Percentiles rank a stretch among this genome's conserved stretches.
Conservation (phyloP, 257 asterid species). For the Plectranthus barbatus region DNA sequence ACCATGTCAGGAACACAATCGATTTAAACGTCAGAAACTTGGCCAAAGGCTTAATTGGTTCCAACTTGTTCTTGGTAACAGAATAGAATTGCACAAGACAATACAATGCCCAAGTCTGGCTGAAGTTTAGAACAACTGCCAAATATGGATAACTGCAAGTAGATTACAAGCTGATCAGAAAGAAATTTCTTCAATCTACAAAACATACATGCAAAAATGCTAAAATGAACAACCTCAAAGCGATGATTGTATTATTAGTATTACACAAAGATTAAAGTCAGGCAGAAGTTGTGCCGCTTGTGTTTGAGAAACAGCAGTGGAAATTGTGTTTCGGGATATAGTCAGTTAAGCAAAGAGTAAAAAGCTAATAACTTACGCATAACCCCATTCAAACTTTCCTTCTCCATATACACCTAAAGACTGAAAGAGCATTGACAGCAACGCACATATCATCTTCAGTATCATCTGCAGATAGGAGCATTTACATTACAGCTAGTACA, state of each 20-base stretch:
- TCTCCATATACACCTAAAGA: slow-evolving; percentile 83
- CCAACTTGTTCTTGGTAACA: slow-evolving; percentile 81
- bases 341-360: not conserved
- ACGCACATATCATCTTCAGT: slow-evolving; percentile 88
- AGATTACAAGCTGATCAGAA: slow-evolving; percentile 13
- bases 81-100: slow-evolving; percentile 97
- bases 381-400: slow-evolving; percentile 91
- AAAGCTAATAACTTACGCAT: slow-evolving; percentile 57
- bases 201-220: not conserved
- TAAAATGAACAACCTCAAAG: not conserved
- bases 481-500: not conserved
- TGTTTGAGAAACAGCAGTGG: not conserved
- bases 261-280: not conserved
- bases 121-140: slow-evolving; percentile 85
- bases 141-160: slow-evolving; percentile 92
- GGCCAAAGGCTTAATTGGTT: slow-evolving; percentile 92
- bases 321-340: not conserved
- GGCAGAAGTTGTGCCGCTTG: not conserved
- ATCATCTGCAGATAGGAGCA: slow-evolving; percentile 59
- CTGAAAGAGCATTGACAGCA: slow-evolving; percentile 71
- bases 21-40: slow-evolving; percentile 94
- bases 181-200: not conserved
- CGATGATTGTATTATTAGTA: not conserved
- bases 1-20: slow-evolving; percentile 92
- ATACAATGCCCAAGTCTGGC: slow-evolving; percentile 97